These are phyloP conservation scores for Aureobasidium musti DNA, from an alignment of 2,329 filamentous ascomycete species.

Conservation along the genomic window DNA sequence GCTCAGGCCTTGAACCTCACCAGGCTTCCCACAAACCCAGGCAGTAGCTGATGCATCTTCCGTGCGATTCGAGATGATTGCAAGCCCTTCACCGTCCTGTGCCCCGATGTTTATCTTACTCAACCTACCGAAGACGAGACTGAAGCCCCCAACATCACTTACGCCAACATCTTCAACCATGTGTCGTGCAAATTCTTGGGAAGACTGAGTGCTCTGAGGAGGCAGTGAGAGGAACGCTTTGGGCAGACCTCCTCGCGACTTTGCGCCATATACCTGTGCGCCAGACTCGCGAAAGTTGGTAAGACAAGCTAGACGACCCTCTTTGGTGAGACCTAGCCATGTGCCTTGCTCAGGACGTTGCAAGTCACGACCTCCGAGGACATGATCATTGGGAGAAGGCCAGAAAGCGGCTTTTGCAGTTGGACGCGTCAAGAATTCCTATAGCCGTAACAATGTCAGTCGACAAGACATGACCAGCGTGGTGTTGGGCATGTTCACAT, in stretches of 20 bases:
- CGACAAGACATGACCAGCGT: neutral
- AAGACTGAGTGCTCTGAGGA: constrained; percentile 44
- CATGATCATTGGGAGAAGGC: constrained; percentile 56
- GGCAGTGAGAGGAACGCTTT: constrained; percentile 59
- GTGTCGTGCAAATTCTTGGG: constrained; percentile 55
- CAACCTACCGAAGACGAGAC: constrained; percentile 60
- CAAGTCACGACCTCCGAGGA: constrained; percentile 64
- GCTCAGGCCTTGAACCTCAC: constrained; percentile 61
- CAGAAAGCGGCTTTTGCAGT: constrained; percentile 63
- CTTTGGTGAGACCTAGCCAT: constrained; percentile 63
- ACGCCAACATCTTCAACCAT: constrained; percentile 58
- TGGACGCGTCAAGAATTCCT: constrained; percentile 64
- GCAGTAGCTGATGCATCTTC: constrained; percentile 53
- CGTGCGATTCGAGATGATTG: constrained; percentile 64
- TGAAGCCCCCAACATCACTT: constrained; percentile 64
- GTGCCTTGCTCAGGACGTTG: constrained; percentile 62
- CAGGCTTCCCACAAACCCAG: constrained; percentile 52
- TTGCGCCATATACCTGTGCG: constrained; percentile 45
- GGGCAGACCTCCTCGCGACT: constrained; percentile 61
- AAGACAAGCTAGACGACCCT: constrained; percentile 62
- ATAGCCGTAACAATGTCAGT: neutral
- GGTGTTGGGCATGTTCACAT: constrained; percentile 40
- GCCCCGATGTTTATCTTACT: neutral
- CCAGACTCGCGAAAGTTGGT: constrained; percentile 64
- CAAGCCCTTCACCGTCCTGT: constrained; percentile 46